Evolutionary conservation across 2,329 filamentous ascomycete genomes (phyloP), one percentile per base, ranked within the genome.

Genomic region (Diaporthe aspalathi): DNA sequence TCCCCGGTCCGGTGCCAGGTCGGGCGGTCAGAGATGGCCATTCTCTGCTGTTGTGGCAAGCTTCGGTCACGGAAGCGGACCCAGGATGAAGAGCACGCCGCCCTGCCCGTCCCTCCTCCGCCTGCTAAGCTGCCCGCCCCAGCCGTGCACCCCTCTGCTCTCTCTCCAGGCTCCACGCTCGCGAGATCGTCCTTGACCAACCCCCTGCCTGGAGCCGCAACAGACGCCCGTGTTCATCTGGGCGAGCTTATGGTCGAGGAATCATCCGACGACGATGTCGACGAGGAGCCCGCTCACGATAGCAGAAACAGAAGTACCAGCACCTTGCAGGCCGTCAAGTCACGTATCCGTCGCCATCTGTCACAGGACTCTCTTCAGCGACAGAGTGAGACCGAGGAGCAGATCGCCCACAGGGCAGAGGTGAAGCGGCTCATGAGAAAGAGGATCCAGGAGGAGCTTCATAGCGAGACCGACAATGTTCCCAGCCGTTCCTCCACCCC

Each of bases 401-500:
- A 88, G 73, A 76, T 88, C 53, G 85, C 87, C 66, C 83, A 87
- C 35, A 83, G 88, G 74, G 88, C 87, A 35, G 88, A 90, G 74
- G 78, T 90, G 68, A 87, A 84, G 74, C 83, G 87, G 24, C 79
- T 90, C 11, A 85, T 87, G 78, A 85, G 86, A 62, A 86, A 85
- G 74, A 83, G 87, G 73, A 90, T 90, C n/a, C 86, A 87, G 73
- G 84, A 89, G 53, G 88, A 90, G 74, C 80, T 90, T 4, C 83
- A 85, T 56, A 84, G 79, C 49, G 87, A 88, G 47, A 79, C 82
- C 45, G 76, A 78, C 12, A 81, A 83, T 22, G 78, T 80, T 22
- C 70, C 74, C 1, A 80, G 76, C 50, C 76, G 76, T 6, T 75
- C 72, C 16, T 78, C 80, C 14, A 74, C 73, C 17, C 73, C 75